Evolutionary conservation across 345 rosid species (phyloP).

Genomic region (Adansonia digitata): DNA sequence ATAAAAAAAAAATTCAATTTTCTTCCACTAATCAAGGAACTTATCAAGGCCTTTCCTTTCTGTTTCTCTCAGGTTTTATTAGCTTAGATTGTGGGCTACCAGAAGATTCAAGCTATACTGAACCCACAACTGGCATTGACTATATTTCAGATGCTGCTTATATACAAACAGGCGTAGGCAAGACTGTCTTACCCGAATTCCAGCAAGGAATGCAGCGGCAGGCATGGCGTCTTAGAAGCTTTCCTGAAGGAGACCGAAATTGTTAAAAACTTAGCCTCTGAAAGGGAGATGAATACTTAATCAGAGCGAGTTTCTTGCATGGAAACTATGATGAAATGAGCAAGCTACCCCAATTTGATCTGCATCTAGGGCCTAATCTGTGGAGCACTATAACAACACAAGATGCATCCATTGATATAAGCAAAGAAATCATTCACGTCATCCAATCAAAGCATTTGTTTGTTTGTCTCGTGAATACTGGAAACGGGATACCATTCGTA

Average conservation of each 20-base stretch:
- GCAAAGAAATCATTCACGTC: slow-evolving; percentile 34
- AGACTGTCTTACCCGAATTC: slow-evolving; percentile 18
- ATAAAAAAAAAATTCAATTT: too few species aligned
- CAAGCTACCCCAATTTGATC: slow-evolving; percentile 35
- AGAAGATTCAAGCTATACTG: slow-evolving; percentile 20
- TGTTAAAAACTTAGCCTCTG: slow-evolving; percentile 26
- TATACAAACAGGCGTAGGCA: slow-evolving; percentile 24
- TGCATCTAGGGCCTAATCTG: slow-evolving; percentile 38
- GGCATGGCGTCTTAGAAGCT: slow-evolving; percentile 28
- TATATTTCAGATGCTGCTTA: slow-evolving; percentile 29
- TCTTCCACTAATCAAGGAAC: background rate
- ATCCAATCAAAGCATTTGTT: slow-evolving; percentile 16
- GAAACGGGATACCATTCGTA: slow-evolving; percentile 46
- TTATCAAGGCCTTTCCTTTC: background rate
- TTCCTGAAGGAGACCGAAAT: slow-evolving; percentile 32
- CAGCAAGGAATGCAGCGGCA: slow-evolving; percentile 7
- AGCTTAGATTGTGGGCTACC: slow-evolving; percentile 44
- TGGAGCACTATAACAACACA: slow-evolving; percentile 28
- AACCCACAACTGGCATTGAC: slow-evolving; percentile 23
- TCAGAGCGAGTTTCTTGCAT: slow-evolving; percentile 45
- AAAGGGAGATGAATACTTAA: slow-evolving; percentile 31
- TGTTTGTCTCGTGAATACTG: slow-evolving; percentile 45
- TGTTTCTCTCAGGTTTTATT: slow-evolving; percentile 31
- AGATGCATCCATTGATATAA: background rate
- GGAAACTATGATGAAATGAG: slow-evolving; percentile 45